phyloP scores from a whole-genome alignment of 768 basidiomycete genomes.

The Mycena sanguinolenta region DNA sequence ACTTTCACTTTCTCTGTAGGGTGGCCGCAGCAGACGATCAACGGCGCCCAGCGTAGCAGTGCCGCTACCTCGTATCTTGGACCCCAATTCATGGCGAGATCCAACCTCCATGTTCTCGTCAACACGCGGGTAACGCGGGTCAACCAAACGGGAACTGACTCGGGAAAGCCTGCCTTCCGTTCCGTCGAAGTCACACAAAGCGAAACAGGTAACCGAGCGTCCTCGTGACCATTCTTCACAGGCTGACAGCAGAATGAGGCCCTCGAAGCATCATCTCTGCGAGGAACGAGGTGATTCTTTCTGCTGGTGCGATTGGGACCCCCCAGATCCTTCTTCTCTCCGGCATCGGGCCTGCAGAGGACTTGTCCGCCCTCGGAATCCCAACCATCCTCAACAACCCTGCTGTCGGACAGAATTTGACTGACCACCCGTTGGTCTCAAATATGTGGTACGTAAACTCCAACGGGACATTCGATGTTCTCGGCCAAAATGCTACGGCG shows the following conservation, averaged over 20 bases:
- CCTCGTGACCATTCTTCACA: not conserved
- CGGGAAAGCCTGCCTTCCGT: conserved; percentile 5
- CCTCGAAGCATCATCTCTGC: conserved; percentile 30
- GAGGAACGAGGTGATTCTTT: conserved; percentile 46
- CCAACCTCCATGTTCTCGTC: conserved; percentile 44
- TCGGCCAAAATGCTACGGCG: conserved; percentile 29
- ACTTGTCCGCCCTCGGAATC: conserved; percentile 32
- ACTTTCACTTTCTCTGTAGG: conserved; percentile 13
- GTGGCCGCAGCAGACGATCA: conserved; percentile 42
- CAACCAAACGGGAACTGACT: conserved; percentile 11
- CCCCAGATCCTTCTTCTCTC: conserved; percentile 42
- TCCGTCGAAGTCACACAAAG: conserved; percentile 12
- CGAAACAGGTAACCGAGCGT: conserved; percentile 1
- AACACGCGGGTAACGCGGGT: conserved; percentile 39
- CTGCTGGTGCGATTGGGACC: conserved; percentile 45
- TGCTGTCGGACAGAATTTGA: conserved; percentile 38
- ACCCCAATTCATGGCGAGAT: conserved; percentile 36
- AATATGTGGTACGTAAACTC: conserved; percentile 35
- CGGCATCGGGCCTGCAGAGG: conserved; percentile 37
- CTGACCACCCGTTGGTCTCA: conserved; percentile 34
- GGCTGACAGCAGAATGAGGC: not conserved
- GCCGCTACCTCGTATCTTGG: conserved; percentile 46
- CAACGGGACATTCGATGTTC: conserved; percentile 32
- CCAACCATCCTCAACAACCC: conserved; percentile 35
- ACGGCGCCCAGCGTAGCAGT: conserved; percentile 39